Base-by-base conservation (phyloP, 805 yeast species). In the Ogataea methanolica region DNA sequence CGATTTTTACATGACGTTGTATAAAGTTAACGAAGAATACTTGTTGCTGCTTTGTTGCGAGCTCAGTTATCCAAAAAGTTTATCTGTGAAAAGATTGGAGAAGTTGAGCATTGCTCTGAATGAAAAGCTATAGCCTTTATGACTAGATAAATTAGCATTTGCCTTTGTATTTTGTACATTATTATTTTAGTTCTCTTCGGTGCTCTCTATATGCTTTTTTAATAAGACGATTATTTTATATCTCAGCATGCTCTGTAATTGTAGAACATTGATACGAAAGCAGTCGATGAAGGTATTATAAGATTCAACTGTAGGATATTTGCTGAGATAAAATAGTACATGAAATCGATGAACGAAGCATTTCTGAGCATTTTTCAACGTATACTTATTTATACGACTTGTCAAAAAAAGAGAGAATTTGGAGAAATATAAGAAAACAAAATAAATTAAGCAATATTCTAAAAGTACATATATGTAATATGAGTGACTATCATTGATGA, bases 21-120 rank as follows among this genome's bases (percentile, higher is more conserved):
- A 54, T 47, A 47, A 45, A 33, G 58, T 58, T 8, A 57, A 58
- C 39, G 51, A 47, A 6, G 52, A 55, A 5, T 59, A 57, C 41
- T 41, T 62, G 15, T 42, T 66, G 39, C 49, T 68, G 48, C 49
- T 66, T 46, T 58, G 67, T 29, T 57, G 65, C 36, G 60, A 56
- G 16, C 19, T 42, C 6, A 41, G 49, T 5, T 66, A 64, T 42
- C 69, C 71, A 1, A 55, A 61, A 45, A 61, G 60, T 19, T 46
- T 67, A 31, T 65, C 67, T 15, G 40, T 65, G 31, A 56, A 54
- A 36, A 60, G 55, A 41, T 43, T 67, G 33, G 59, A 56, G 33
- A 50, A 47, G 23, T 44, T 49, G 48, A 48, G 53, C 33, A 33
- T 2, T 35, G 54, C 39, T 15, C 33, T 48, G 39, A 36, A 19